Evolutionary conservation across 2,329 filamentous ascomycete genomes (phyloP).

Genomic region (Pseudocercospora macadamiae): DNA sequence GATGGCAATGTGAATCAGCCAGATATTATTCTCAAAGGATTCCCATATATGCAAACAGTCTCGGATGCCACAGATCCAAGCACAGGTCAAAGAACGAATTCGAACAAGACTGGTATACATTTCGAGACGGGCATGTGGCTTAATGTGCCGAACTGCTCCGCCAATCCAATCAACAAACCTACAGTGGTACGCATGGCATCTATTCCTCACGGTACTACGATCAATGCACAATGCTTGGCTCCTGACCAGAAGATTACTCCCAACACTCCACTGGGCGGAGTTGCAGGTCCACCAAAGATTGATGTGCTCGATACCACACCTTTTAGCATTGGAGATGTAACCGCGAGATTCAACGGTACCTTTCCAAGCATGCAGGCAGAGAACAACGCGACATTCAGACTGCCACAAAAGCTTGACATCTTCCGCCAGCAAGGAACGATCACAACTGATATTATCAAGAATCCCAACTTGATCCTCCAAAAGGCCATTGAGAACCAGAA

Average conservation of each 20-base stretch:
- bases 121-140: neutral
- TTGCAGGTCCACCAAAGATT: constrained; percentile 24
- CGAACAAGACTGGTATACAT: neutral
- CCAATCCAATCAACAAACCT: neutral
- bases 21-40: neutral
- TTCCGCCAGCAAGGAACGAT: constrained; percentile 39
- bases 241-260: constrained; percentile 11
- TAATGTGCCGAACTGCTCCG: neutral
- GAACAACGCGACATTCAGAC: constrained; percentile 28
- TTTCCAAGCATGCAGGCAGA: neutral
- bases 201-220: neutral
- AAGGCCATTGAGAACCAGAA: constrained; percentile 37
- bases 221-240: neutral
- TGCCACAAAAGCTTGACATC: constrained; percentile 37
- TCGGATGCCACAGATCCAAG: neutral
- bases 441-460: constrained; percentile 32
- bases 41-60: neutral
- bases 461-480: constrained; percentile 22
- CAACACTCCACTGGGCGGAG: constrained; percentile 16
- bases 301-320: constrained; percentile 36
- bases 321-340: constrained; percentile 22
- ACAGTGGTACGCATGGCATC: neutral
- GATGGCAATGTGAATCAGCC: neutral
- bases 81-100: neutral
- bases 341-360: constrained; percentile 10